Percentiles rank a stretch among this genome's conserved stretches.
Conservation (phyloP, 495 filamentous ascomycete genomes). For the Parachaetomium inaequale region DNA sequence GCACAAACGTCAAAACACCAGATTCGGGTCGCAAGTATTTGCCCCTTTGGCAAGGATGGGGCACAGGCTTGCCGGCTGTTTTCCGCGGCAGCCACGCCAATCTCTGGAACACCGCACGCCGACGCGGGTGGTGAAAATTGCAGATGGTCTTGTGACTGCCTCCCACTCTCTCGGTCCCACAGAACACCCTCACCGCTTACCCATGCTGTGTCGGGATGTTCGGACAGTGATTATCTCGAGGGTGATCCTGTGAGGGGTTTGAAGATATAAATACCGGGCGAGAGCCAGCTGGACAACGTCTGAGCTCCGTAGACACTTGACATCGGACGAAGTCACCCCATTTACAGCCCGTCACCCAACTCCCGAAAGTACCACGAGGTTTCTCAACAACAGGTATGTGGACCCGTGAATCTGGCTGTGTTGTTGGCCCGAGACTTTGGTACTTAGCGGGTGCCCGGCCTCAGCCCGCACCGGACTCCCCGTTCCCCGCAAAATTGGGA, state of each 20-base stretch:
- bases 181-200: conserved; percentile 22
- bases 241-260: background rate
- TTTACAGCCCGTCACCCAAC: background rate
- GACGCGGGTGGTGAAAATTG: conserved; percentile 16
- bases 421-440: background rate
- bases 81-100: conserved; percentile 13
- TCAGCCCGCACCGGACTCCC: background rate
- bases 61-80: conserved; percentile 1
- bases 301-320: background rate
- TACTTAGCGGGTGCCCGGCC: background rate
- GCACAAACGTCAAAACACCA: conserved; percentile 10
- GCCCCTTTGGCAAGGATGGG: conserved; percentile 16
- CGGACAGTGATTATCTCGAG: background rate
- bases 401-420: background rate
- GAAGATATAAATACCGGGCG: conserved; percentile 10
- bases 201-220: conserved; percentile 8
- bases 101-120: conserved; percentile 11
- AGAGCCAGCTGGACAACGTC: background rate
- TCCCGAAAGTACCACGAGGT: background rate
- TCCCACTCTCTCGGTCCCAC: conserved; percentile 20
- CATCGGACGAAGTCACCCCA: background rate
- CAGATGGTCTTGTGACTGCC: conserved; percentile 24
- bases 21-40: background rate
- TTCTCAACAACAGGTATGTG: background rate
- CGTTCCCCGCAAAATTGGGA: conserved; percentile 1